phyloP scores from a whole-genome alignment of 2,329 filamentous ascomycete species.

The Xylaria sp. region DNA sequence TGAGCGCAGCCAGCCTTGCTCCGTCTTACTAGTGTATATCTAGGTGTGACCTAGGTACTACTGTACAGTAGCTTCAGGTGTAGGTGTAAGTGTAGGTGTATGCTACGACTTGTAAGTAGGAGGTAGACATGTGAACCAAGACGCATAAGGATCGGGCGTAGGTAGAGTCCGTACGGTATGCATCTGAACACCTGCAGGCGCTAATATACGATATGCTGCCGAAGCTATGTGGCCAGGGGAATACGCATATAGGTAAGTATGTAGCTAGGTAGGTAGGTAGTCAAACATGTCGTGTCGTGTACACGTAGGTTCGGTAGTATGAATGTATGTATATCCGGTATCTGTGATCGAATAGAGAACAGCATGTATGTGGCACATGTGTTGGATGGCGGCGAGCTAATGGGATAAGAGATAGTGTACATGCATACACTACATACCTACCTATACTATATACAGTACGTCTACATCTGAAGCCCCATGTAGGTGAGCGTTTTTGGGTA shows the following conservation, averaged over 20 bases:
- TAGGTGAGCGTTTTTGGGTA: conserved; percentile 39
- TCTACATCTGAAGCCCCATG: conserved; percentile 23
- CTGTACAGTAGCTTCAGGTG: neutral
- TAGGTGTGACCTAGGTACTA: neutral
- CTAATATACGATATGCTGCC: conserved; percentile 23
- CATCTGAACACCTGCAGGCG: conserved; percentile 17
- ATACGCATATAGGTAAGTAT: neutral
- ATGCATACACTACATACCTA: neutral
- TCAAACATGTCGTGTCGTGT: conserved; percentile 18
- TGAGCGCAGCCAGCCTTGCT: conserved; percentile 24
- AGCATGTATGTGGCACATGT: conserved; percentile 20
- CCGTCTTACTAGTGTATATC: conserved; percentile 3
- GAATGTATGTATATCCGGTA: neutral
- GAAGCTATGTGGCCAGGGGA: conserved; percentile 11
- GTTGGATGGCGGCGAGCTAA: neutral
- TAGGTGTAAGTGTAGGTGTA: neutral
- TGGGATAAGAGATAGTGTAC: neutral
- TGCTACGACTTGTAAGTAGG: no score
- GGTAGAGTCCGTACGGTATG: neutral
- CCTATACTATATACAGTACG: neutral
- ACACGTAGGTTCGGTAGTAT: conserved; percentile 1
- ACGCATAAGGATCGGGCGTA: neutral
- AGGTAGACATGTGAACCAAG: neutral
- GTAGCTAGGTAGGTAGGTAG: neutral
- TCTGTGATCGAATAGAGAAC: conserved; percentile 17